Base-by-base conservation (phyloP, 2,329 filamentous ascomycete genomes). In the Cryphonectria radicalis region DNA sequence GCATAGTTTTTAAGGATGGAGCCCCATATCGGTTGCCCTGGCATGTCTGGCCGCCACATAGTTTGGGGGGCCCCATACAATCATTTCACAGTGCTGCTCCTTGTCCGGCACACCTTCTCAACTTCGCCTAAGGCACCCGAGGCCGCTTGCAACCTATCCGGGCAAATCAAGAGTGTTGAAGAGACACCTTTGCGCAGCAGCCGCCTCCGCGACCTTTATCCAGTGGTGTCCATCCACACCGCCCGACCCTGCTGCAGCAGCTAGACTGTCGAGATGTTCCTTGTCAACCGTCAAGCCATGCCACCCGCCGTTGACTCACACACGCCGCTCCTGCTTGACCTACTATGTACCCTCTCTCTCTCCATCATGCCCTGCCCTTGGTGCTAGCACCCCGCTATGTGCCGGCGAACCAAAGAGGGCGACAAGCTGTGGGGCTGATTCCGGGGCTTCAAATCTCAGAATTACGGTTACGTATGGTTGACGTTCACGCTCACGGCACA, bases 81-180 rank as follows among this genome's bases (percentile, higher is more conserved):
- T 17, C 14, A 50, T 50, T 7, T 59, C 28, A 19, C 19, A 32
- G 42, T 35, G n/a, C 63, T 8, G 11, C 42, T 53, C 25, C 22
- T 13, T 5, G 6, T 8, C 63, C 13, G 42, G 13, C 63, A 46
- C 67, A 73, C 70, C 72, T 73, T 70, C 72, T 73, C 50, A 69
- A 72, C 57, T 64, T 62, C 37, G 72, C 63, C 72, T 73, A 72
- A 74, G 67, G 72, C 72, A 60, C 35, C 55, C 55, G 55, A 32
- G 25, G 28, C 32, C 55, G 19, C 13, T 22, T 8, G n/a, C 40
- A 17, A 19, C 59, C n/a, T 62, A 59, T 57, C 57, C 59, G 32
- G 7, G 57, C 55, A 50, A 63, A 63, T 62, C 67, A 37, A 32
- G 37, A 55, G 10, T 40, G 22, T 46, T n/a, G 19, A 17, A 46